A percentile compares a stretch with the other conserved stretches of the same genome.
Conservation (phyloP, 2,329 filamentous ascomycete species). For the Mollisia scopiformis region DNA sequence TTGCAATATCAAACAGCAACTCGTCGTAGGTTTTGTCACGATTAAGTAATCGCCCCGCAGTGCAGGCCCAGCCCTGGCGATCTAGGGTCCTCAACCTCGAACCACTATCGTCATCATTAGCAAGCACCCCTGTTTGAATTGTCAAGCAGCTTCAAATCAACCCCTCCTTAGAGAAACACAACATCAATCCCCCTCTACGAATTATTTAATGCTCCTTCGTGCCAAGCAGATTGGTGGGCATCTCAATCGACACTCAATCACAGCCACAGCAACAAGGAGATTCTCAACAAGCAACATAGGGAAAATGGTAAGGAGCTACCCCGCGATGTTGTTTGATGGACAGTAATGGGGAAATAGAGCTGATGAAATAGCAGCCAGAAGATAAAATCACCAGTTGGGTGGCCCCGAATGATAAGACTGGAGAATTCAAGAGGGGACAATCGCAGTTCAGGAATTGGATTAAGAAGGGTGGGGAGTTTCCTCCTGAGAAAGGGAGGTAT, state of each 20-base stretch:
- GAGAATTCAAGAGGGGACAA: conserved; percentile 89
- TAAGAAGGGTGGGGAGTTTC: conserved; percentile 63
- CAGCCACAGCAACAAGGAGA: background rate
- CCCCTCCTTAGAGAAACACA: background rate
- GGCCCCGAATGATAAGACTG: conserved; percentile 72
- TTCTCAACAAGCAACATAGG: conserved; percentile 12
- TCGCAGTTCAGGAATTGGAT: conserved; percentile 78
- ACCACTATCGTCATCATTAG: conserved; percentile 26
- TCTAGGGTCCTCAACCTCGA: background rate
- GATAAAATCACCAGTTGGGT: conserved; percentile 83
- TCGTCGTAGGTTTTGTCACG: conserved; percentile 10
- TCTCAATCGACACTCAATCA: background rate
- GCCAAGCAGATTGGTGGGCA: background rate
- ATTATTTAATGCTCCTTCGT: conserved; percentile 22
- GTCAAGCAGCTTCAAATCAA: conserved; percentile 10
- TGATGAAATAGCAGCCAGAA: conserved; percentile 22
- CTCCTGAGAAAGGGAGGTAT: conserved; percentile 84
- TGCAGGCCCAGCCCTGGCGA: conserved; percentile 1
- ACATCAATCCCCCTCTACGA: background rate
- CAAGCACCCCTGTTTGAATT: conserved; percentile 18
- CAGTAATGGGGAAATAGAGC: background rate
- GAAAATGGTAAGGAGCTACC: conserved; percentile 32
- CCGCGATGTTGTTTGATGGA: background rate
- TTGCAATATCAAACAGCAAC: no score
- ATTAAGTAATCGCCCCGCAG: conserved; percentile 17